Evolutionary conservation across 129 eudicot species (phyloP), one percentile per base, ranked within the genome.

Genomic region (Rutidosis leptorrhynchoides): DNA sequence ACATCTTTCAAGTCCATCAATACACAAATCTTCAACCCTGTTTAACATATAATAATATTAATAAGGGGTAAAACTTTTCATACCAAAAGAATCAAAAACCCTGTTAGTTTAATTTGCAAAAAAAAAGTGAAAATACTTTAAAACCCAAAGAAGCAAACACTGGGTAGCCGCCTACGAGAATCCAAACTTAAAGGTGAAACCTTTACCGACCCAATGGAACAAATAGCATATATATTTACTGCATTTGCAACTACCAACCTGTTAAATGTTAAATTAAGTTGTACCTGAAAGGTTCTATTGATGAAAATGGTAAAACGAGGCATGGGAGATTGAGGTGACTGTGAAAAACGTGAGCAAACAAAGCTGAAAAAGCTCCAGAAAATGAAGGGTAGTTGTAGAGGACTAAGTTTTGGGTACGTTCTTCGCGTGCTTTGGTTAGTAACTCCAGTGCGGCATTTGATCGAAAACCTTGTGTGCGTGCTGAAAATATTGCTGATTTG

Each of bases 381-480:
- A 87, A 83, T 1, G 97, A 91, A 42, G 97, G 96, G 74, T 91
- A 91, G 43, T 87, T 87, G 85, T 91, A 91, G 25, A 91, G 83
- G 21, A 80, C 90, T 14, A 91, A 3, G 77, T 77, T 83, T 5
- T 78, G 88, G 37, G 77, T 79, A 21, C 76, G 58, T 15, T 80
- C 67, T 64, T 83, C 74, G 23, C 86, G 79, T 58, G 94, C 96
- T 71, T 51, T 81, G 11, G 76, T 70, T 62, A 91, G 77, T 29
- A 88, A 81, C 76, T 84, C 90, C 65, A 87, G 62, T 52, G 94
- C 84, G 63, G 94, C 87, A 80, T 87, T 85, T 72, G 97, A 90
- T 76, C 95, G 85, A 80, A 90, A 83, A 62, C 79, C 67, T 66
- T 75, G 96, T 24, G 12, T 30, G 62, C 70, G 75, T 68, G 71